Conservation (phyloP, 352 stramenopile species). For the Globisporangium barbulae region DNA sequence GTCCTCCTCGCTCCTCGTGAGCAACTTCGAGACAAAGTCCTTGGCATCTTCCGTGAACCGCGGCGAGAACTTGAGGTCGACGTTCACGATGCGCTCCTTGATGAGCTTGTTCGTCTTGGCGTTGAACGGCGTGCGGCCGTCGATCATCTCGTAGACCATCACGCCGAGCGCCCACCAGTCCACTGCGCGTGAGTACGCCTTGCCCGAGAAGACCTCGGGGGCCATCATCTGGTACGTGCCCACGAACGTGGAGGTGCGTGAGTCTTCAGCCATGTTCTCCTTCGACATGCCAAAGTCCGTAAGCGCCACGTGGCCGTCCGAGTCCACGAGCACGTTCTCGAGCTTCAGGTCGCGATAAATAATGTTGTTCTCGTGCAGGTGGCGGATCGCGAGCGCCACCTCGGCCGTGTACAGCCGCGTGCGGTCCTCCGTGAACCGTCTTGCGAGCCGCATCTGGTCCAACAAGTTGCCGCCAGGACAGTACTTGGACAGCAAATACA, state of each 20-base stretch:
- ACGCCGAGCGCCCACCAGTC: conserved; percentile 89
- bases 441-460: conserved; percentile 86
- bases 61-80: conserved; percentile 79
- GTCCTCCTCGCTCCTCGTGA: conserved; percentile 92
- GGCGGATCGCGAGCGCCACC: conserved; percentile 94
- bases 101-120: conserved; percentile 85
- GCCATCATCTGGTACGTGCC: conserved; percentile 93
- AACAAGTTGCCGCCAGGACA: conserved; percentile 95
- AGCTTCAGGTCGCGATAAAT: conserved; percentile 98
- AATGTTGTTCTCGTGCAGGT: conserved; percentile 93
- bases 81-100: conserved; percentile 81
- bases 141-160: conserved; percentile 90
- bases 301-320: conserved; percentile 94
- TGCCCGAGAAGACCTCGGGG: conserved; percentile 85
- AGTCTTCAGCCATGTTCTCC: conserved; percentile 91
- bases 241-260: conserved; percentile 86
- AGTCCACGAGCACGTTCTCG: conserved; percentile 97
- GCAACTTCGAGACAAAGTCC: conserved; percentile 82
- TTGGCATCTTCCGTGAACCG: conserved; percentile 82
- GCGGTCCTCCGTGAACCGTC: conserved; percentile 92
- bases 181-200: conserved; percentile 85
- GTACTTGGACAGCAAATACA: conserved; percentile 94
- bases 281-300: conserved; percentile 99
- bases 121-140: conserved; percentile 84
- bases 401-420: conserved; percentile 96